These are phyloP conservation scores for Yueomyces sp. DNA, from an alignment of 1,139 yeast species.

Conservation along the genomic window DNA sequence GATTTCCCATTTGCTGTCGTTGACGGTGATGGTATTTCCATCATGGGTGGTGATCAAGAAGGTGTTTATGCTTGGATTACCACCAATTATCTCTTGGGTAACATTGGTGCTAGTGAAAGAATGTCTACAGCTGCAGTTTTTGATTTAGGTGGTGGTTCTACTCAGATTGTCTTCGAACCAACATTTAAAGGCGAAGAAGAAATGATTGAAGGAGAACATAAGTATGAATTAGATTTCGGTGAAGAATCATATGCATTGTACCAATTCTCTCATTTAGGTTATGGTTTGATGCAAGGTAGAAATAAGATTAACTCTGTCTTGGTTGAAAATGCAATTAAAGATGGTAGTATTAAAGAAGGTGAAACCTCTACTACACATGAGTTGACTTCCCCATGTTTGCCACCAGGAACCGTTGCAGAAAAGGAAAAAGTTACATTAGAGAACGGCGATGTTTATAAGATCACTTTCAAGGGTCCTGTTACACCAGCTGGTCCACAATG, in stretches of 20 bases:
- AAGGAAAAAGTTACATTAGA: slow-evolving; percentile 46
- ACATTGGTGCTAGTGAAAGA: slow-evolving; percentile 66
- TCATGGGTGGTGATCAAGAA: slow-evolving; percentile 94
- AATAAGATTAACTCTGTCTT: slow-evolving; percentile 60
- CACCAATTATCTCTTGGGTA: slow-evolving; percentile 81
- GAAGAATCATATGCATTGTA: slow-evolving; percentile 70
- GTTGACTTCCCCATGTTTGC: slow-evolving; percentile 70
- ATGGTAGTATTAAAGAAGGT: slow-evolving; percentile 26
- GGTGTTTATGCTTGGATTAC: slow-evolving; percentile 99
- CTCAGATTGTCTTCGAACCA: slow-evolving; percentile 97
- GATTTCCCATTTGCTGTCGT: slow-evolving; percentile 90
- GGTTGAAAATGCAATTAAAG: slow-evolving; percentile 36
- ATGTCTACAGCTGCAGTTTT: slow-evolving; percentile 89
- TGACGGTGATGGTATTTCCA: slow-evolving; percentile 68
- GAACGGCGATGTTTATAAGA: slow-evolving; percentile 39
- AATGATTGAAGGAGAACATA: slow-evolving; percentile 82
- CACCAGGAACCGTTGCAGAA: slow-evolving; percentile 52
- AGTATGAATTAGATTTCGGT: slow-evolving; percentile 70
- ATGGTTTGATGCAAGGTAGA: slow-evolving; percentile 91
- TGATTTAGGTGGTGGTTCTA: slow-evolving; percentile 97
- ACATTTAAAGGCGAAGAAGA: slow-evolving; percentile 41
- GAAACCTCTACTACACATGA: slow-evolving; percentile 33
- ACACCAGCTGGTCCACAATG: slow-evolving; percentile 50
- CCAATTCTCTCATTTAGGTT: slow-evolving; percentile 91
- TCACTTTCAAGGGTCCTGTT: slow-evolving; percentile 38